phyloP scores from a whole-genome alignment of 2,329 filamentous ascomycete genomes.

The Madurella mycetomatis region DNA sequence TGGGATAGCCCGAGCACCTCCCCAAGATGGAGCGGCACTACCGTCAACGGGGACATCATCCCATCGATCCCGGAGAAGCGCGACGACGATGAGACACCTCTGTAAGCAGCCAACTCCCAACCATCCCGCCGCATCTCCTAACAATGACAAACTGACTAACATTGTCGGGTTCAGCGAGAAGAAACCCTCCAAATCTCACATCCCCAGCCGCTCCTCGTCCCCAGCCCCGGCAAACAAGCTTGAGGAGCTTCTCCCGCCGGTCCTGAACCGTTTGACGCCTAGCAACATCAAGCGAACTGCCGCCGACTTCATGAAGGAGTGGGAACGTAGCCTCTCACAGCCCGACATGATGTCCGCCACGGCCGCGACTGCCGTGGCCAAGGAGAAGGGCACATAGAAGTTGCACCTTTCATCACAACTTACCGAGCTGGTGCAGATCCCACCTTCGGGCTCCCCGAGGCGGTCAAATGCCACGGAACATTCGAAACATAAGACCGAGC shows the following conservation, averaged over 20 bases:
- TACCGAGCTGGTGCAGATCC: too few relatives aligned
- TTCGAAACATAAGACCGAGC: too few relatives aligned
- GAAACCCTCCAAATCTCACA: conserved; percentile 26
- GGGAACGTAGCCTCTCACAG: conserved; percentile 73
- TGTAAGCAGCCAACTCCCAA: conserved; percentile 39
- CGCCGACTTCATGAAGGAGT: conserved; percentile 83
- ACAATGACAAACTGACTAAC: neutral
- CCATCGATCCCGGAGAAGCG: conserved; percentile 43
- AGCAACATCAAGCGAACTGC: conserved; percentile 77
- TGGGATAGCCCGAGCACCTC: conserved; percentile 56
- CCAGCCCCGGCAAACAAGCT: conserved; percentile 38
- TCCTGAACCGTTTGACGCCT: conserved; percentile 67
- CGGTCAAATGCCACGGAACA: too few relatives aligned
- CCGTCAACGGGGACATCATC: conserved; percentile 46
- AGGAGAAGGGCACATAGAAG: conserved; percentile 11
- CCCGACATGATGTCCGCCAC: conserved; percentile 25
- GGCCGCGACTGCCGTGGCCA: neutral
- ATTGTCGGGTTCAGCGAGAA: conserved; percentile 20
- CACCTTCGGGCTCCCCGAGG: too few relatives aligned
- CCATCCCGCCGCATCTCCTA: conserved; percentile 3
- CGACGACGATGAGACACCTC: conserved; percentile 42
- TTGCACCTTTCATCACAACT: neutral
- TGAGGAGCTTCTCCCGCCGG: conserved; percentile 61
- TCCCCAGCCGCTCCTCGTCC: neutral
- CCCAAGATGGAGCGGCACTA: conserved; percentile 61